Evolutionary conservation across 352 stramenopile genomes (phyloP).

Genomic region (Thraustotheca clavata): DNA sequence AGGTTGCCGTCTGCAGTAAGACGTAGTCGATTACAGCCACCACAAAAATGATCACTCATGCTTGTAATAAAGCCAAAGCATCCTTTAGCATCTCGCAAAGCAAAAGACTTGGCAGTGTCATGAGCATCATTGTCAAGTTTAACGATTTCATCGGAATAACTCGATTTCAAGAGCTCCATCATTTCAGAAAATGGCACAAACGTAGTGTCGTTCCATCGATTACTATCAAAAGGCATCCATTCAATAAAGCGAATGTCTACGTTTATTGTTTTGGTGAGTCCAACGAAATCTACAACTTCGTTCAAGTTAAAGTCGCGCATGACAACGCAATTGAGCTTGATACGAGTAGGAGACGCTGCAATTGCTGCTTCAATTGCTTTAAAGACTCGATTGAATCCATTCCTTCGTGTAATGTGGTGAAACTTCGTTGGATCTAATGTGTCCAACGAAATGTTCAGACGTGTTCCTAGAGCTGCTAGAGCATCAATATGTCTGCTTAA

Average conservation of each 20-base stretch:
- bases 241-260: constrained; percentile 98
- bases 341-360: constrained; percentile 37
- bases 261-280: constrained; percentile 73
- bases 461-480: constrained; percentile 75
- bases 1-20: constrained; percentile 94
- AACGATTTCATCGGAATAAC: constrained; percentile 35
- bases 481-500: constrained; percentile 74
- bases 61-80: constrained; percentile 95
- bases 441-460: constrained; percentile 95
- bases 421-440: constrained; percentile 91
- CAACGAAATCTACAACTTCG: constrained; percentile 92
- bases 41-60: constrained; percentile 98
- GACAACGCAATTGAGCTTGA: constrained; percentile 98
- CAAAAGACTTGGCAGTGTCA: constrained; percentile 95
- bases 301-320: constrained; percentile 95
- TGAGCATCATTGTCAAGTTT: constrained; percentile 72
- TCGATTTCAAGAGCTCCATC: constrained; percentile 42
- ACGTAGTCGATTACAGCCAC: constrained; percentile 94
- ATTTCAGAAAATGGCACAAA: constrained; percentile 94
- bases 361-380: constrained; percentile 69
- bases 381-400: constrained; percentile 81
- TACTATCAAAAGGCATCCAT: constrained; percentile 99
- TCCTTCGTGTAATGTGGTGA: constrained; percentile 87
- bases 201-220: constrained; percentile 89
- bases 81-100: constrained; percentile 49